A percentile compares a stretch with the other conserved stretches of the same genome.
Conservation (phyloP, 805 yeast species). For the Millerozyma miso region DNA sequence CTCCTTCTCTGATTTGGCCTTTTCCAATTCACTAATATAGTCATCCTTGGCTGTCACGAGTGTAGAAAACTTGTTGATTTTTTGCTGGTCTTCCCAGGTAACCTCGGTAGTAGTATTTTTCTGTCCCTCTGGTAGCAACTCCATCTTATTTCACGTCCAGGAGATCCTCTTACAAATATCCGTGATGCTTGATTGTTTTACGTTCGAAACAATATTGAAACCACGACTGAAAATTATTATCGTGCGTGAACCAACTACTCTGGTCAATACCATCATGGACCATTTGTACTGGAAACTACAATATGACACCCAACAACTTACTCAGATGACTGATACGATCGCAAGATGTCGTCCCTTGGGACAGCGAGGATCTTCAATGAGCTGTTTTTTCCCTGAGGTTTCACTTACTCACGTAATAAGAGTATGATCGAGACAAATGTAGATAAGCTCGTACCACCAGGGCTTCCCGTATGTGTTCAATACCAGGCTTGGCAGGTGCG, state of each 20-base stretch:
- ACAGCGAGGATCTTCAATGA: too few relatives aligned
- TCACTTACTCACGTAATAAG: too few relatives aligned
- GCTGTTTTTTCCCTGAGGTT: too few relatives aligned
- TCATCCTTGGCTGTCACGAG: conserved; percentile 68
- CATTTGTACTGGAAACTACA: too few relatives aligned
- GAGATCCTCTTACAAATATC: not conserved
- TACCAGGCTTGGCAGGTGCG: too few relatives aligned
- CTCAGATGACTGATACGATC: too few relatives aligned
- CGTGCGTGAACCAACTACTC: not conserved
- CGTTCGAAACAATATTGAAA: not conserved
- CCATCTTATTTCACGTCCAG: conserved; percentile 21
- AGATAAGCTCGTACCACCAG: too few relatives aligned
- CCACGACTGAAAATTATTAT: not conserved
- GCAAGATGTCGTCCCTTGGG: too few relatives aligned
- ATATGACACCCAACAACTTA: too few relatives aligned
- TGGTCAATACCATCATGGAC: too few relatives aligned
- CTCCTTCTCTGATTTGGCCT: conserved; percentile 67
- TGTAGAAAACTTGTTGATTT: conserved; percentile 84
- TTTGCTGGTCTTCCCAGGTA: conserved; percentile 80
- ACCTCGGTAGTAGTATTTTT: conserved; percentile 55
- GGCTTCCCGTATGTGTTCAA: too few relatives aligned
- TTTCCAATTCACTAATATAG: conserved; percentile 44
- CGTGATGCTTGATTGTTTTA: not conserved
- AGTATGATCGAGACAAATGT: too few relatives aligned
- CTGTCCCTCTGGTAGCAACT: conserved; percentile 53